Evolutionary conservation across 1,284 basidiomycete genomes (phyloP).

Genomic region (Bondarzewia mesenterica): DNA sequence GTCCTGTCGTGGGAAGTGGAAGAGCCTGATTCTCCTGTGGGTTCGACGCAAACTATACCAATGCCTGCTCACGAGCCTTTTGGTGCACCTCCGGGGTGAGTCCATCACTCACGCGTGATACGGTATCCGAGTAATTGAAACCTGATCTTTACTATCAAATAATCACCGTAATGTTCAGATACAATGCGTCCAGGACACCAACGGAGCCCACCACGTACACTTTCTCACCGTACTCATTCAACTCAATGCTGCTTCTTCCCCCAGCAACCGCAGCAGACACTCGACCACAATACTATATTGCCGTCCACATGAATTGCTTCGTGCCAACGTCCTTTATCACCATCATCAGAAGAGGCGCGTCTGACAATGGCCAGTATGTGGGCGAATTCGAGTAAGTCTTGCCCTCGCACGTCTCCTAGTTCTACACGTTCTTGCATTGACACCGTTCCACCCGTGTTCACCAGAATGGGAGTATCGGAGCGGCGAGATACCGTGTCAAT

Average conservation of each 20-base stretch:
- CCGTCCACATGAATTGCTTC: constrained; percentile 30
- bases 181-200: not conserved
- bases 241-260: constrained; percentile 21
- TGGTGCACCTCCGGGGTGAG: not conserved
- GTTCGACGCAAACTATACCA: no score
- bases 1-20: no score
- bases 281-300: constrained; percentile 28
- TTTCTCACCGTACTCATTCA: constrained; percentile 24
- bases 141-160: no score
- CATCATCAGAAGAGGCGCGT: constrained; percentile 24
- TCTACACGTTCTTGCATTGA: not conserved
- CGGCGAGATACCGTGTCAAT: not conserved
- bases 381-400: constrained; percentile 30
- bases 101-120: not conserved
- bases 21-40: no score
- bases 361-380: constrained; percentile 23
- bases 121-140: not conserved
- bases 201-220: constrained; percentile 16
- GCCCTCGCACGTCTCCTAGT: not conserved
- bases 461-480: not conserved
- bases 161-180: not conserved
- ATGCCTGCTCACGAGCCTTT: not conserved
- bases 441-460: not conserved
- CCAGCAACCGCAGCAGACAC: constrained; percentile 16
- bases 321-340: constrained; percentile 31